phyloP scores from a whole-genome alignment of 2,329 filamentous ascomycete species.

The Zymoseptoria brevis region DNA sequence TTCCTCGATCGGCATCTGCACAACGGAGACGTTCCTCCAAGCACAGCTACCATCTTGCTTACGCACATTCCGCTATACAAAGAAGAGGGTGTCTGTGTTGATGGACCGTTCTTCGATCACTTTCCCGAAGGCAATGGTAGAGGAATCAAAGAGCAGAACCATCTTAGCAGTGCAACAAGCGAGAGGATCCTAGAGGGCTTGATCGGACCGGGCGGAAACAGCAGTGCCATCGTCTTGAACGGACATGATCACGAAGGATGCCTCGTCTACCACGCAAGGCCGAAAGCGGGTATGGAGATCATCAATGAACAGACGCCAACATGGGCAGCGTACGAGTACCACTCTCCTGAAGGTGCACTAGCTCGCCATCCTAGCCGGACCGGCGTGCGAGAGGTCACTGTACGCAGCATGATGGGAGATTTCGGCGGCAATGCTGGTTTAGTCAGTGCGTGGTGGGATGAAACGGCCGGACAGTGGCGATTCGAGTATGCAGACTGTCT shows the following conservation, averaged over 20 bases:
- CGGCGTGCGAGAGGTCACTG: conserved; percentile 78
- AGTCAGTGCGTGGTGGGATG: conserved; percentile 82
- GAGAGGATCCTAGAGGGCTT: conserved; percentile 70
- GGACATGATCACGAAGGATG: conserved; percentile 95
- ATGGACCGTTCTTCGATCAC: conserved; percentile 76
- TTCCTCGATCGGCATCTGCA: conserved; percentile 41
- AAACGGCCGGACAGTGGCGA: conserved; percentile 63
- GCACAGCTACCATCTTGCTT: conserved; percentile 64
- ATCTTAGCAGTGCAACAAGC: conserved; percentile 66
- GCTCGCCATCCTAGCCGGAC: conserved; percentile 31
- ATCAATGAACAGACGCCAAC: not conserved
- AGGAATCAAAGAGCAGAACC: conserved; percentile 83
- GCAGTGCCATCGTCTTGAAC: conserved; percentile 73
- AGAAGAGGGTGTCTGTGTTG: conserved; percentile 69
- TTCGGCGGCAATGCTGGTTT: conserved; percentile 89
- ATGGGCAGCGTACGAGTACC: not conserved
- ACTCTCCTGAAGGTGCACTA: not conserved
- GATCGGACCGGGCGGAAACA: conserved; percentile 65
- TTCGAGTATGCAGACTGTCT: conserved; percentile 73
- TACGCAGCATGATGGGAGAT: conserved; percentile 97
- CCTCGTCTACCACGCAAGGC: conserved; percentile 62
- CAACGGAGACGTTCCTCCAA: conserved; percentile 3
- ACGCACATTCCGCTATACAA: conserved; percentile 93
- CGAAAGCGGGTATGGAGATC: conserved; percentile 10
- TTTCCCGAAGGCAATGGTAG: conserved; percentile 52